Percentiles rank a stretch among this genome's conserved stretches.
phyloP scores from a whole-genome alignment of 2,329 filamentous ascomycete species.

The Colletotrichum spaethianum region DNA sequence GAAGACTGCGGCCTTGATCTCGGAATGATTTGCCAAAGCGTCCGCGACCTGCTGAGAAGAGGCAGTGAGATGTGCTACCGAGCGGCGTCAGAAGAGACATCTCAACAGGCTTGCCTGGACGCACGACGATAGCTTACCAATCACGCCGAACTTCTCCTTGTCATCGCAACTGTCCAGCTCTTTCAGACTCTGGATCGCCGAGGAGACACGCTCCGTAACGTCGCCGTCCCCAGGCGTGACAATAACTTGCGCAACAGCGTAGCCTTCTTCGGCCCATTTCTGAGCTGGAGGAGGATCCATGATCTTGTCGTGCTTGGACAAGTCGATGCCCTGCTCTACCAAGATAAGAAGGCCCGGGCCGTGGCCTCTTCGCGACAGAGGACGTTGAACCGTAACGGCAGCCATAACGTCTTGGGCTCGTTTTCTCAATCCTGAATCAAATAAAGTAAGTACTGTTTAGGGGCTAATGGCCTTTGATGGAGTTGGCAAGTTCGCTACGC shows the following conservation, averaged over 20 bases:
- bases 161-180: conserved; percentile 45
- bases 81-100: background rate
- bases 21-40: background rate
- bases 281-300: conserved; percentile 64
- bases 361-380: conserved; percentile 49
- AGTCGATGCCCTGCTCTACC: conserved; percentile 23
- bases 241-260: conserved; percentile 69
- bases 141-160: conserved; percentile 46
- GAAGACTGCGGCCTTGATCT: conserved; percentile 37
- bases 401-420: conserved; percentile 7
- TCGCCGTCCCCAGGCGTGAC: background rate
- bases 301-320: conserved; percentile 39
- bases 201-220: background rate
- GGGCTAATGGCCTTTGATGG: background rate
- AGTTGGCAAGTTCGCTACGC: background rate
- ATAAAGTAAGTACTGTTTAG: background rate
- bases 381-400: conserved; percentile 43
- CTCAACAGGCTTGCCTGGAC: background rate
- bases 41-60: background rate
- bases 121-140: conserved; percentile 14
- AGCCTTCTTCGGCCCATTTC: conserved; percentile 83
- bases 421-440: background rate
- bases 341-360: conserved; percentile 53
- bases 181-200: conserved; percentile 14
- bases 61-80: conserved; percentile 1